These are phyloP conservation scores for Porogramme epimiltina DNA, from an alignment of 1,284 basidiomycete species.

Conservation along the genomic window DNA sequence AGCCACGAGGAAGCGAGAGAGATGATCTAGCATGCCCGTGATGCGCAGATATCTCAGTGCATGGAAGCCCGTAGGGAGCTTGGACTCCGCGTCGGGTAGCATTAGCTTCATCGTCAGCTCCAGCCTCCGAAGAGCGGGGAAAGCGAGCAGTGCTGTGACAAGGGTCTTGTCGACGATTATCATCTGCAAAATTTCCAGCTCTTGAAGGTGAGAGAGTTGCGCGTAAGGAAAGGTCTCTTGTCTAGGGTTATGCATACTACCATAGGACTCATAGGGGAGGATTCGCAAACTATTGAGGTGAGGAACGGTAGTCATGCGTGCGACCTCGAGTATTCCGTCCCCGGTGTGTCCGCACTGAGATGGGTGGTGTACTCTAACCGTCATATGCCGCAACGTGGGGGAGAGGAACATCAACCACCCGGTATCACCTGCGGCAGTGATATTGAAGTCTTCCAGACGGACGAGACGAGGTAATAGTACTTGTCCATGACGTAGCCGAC, in stretches of 20 bases:
- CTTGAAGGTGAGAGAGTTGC: not conserved
- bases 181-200: not conserved
- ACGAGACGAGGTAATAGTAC: slow-evolving; percentile 1
- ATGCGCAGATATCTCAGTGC: not conserved
- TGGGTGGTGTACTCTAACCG: not conserved
- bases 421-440: not conserved
- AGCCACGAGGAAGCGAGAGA: not conserved
- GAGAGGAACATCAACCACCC: slow-evolving; percentile 3
- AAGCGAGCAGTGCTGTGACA: not conserved
- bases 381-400: slow-evolving; percentile 2
- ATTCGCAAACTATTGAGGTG: not conserved
- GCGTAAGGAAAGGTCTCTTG: not conserved
- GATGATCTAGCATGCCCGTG: not conserved
- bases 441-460: not conserved
- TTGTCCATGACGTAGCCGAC: no score
- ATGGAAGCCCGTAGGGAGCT: not conserved
- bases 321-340: not conserved
- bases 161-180: not conserved
- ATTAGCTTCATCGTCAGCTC: not conserved
- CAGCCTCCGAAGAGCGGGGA: not conserved
- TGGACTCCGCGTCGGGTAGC: not conserved
- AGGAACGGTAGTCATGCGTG: no score
- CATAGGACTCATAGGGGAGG: not conserved
- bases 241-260: not conserved
- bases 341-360: no score